Evolutionary conservation across 2,329 filamentous ascomycete species (phyloP).

Genomic region (Apiospora malaysiana): DNA sequence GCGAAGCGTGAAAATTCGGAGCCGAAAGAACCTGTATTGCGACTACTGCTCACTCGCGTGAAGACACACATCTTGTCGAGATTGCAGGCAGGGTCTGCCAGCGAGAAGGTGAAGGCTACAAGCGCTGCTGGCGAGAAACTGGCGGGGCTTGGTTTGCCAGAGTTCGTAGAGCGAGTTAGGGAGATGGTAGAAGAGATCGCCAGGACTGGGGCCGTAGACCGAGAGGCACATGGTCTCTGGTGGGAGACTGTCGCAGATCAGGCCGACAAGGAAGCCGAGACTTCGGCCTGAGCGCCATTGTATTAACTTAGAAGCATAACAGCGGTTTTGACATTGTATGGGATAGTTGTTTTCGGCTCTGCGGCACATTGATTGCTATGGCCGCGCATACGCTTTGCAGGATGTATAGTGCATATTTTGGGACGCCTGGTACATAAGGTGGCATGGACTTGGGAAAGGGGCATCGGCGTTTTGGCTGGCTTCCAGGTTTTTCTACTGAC

Average conservation of each 20-base stretch:
- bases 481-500: neutral
- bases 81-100: slow-evolving; percentile 68
- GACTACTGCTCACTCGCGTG: slow-evolving; percentile 71
- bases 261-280: slow-evolving; percentile 50
- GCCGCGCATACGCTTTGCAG: neutral
- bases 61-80: slow-evolving; percentile 70
- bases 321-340: neutral
- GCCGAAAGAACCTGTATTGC: slow-evolving; percentile 63
- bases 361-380: neutral
- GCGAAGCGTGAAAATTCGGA: slow-evolving; percentile 48
- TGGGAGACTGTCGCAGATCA: slow-evolving; percentile 71
- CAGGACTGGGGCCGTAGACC: slow-evolving; percentile 69
- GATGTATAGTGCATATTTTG: slow-evolving; percentile 18
- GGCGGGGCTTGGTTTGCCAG: slow-evolving; percentile 71
- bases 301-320: slow-evolving; percentile 3
- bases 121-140: slow-evolving; percentile 73
- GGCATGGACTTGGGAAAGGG: slow-evolving; percentile 12
- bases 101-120: slow-evolving; percentile 72
- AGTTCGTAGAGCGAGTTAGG: slow-evolving; percentile 73
- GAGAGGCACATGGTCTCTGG: slow-evolving; percentile 71
- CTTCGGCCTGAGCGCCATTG: neutral
- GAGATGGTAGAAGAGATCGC: slow-evolving; percentile 73
- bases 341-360: neutral
- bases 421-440: slow-evolving; percentile 16
- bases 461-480: slow-evolving; percentile 8